Evolutionary conservation across 148 eudicot species (phyloP).

Genomic region (Camellia sinensis): DNA sequence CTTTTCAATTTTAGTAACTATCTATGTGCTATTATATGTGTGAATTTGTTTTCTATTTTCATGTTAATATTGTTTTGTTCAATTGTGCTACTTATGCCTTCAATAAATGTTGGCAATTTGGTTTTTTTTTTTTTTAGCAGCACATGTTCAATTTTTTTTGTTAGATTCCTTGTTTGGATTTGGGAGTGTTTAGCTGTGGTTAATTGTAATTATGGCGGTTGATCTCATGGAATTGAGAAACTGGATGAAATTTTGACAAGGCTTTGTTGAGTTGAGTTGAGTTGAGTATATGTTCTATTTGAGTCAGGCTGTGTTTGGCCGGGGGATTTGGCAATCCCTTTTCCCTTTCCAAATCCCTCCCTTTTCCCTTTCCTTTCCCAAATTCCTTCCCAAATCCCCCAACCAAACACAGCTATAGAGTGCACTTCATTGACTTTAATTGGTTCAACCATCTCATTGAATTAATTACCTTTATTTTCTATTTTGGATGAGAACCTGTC

Average conservation of each 20-base stretch:
- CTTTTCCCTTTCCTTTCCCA: no score
- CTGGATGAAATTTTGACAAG: background rate
- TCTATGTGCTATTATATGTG: background rate
- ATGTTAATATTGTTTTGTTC: background rate
- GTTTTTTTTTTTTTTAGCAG: no score
- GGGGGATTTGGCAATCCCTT: no score
- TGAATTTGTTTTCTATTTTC: background rate
- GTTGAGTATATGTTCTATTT: background rate
- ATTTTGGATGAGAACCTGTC: background rate
- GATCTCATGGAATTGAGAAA: background rate
- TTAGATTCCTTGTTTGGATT: no score
- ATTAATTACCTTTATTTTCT: background rate
- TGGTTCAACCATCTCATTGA: background rate
- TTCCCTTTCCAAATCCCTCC: no score
- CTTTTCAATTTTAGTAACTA: background rate
- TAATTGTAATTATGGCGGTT: background rate
- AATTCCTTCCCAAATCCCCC: no score
- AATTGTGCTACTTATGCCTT: conserved; percentile 4
- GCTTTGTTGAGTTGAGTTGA: conserved; percentile 3
- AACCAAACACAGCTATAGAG: background rate
- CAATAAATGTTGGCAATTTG: no score
- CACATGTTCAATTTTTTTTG: no score
- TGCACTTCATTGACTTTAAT: background rate
- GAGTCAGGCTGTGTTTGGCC: no score
- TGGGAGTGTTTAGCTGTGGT: background rate